Percentiles rank a stretch among this genome's conserved stretches.
Evolutionary conservation across 495 filamentous ascomycete genomes (phyloP).

Genomic region (Penicillium fimorum): DNA sequence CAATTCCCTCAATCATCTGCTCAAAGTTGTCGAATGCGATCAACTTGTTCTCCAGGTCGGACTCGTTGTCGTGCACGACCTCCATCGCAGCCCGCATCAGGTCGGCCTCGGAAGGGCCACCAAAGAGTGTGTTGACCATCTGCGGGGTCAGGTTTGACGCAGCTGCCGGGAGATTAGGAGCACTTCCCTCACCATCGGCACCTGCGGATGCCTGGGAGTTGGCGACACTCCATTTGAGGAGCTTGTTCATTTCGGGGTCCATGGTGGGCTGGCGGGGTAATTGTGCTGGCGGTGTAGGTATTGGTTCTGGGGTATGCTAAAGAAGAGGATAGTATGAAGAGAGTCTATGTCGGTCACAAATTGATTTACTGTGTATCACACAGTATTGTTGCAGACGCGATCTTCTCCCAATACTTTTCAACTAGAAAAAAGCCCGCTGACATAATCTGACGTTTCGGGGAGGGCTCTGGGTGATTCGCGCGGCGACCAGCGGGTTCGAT

Average conservation of each 20-base stretch:
- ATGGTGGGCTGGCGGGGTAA: constrained; percentile 32
- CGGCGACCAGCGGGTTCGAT: constrained; percentile 20
- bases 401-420: constrained; percentile 1
- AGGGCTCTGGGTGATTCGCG: constrained; percentile 24
- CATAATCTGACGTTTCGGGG: constrained; percentile 15
- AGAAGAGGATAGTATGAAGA: background rate
- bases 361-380: background rate
- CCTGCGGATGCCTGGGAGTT: constrained; percentile 53
- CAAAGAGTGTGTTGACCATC: constrained; percentile 70
- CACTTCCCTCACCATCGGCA: constrained; percentile 23
- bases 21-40: constrained; percentile 96
- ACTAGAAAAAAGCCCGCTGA: constrained; percentile 7
- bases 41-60: constrained; percentile 72
- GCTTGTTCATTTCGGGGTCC: constrained; percentile 64
- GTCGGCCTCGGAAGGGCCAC: constrained; percentile 81
- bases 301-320: constrained; percentile 2
- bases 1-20: constrained; percentile 83
- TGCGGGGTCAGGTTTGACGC: constrained; percentile 56
- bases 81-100: constrained; percentile 82
- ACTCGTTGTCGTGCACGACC: constrained; percentile 60
- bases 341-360: background rate
- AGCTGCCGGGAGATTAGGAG: constrained; percentile 40
- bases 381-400: background rate
- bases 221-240: constrained; percentile 93
- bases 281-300: constrained; percentile 1